Base-by-base conservation (phyloP, 768 basidiomycete species). In the Lactarius deliciosus region DNA sequence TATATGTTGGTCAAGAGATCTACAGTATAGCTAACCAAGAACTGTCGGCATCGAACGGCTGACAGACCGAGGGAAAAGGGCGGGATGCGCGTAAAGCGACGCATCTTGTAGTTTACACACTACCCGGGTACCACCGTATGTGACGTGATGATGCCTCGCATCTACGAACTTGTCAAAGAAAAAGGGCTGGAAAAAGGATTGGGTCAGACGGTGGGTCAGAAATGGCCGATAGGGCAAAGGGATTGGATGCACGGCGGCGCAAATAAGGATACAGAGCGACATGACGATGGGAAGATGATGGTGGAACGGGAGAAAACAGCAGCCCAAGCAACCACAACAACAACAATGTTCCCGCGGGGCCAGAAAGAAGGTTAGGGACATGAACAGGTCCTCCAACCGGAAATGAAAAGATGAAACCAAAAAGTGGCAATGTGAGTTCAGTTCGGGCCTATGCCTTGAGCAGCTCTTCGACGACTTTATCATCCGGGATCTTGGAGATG, bases 381-480 rank as follows among this genome's bases (percentile, higher is more conserved):
- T 55, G 54, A 25, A 30, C 60, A 15, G 16, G 28, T 47, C 34
- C 38, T 40, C 30, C 63, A 62, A 66, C 65, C 32, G 61, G 13
- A 47, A 45, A 63, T 53, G 53, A 43, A 53, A 36, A 28, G 18
- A 22, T 30, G 43, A 5, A 28, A 6, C 16, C 63, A 41, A 45
- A 45, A n/a, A 45, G 9, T 5, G n/a, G 45, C 0, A 47, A 6
- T 50, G 50, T 53, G 25, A 16, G 9, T 45, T n/a, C 43, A 6
- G 47, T 6, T 18, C 36, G 1, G 16, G 16, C 55, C 79, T 70
- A 83, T 73, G 90, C 91, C 78, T 62, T 71, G 61, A 96, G 79
- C 69, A 95, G 81, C 78, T 94, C 92, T 77, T 95, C 91, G 30
- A 96, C 89, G 50, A 95, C 81, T 74, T 87, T 84, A 73, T 95